phyloP scores from a whole-genome alignment of 345 rosid species.

The Firmiana major region DNA sequence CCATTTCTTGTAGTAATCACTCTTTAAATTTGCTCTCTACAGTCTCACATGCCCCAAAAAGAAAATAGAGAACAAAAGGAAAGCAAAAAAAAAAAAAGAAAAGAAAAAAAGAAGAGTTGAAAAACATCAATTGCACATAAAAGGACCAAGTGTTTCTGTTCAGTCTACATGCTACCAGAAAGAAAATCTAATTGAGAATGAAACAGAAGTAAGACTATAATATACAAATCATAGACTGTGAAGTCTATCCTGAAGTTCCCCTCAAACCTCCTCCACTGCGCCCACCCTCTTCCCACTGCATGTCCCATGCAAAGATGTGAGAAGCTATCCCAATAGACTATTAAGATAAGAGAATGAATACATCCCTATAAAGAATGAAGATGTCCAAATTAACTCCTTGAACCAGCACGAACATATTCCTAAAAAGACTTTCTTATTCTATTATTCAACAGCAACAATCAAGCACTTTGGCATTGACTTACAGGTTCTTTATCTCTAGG shows the following conservation, averaged over 20 bases:
- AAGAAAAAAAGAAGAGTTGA: neutral
- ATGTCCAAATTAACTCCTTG: neutral
- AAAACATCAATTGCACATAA: neutral
- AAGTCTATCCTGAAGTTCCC: neutral
- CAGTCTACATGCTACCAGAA: neutral
- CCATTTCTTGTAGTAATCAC: neutral
- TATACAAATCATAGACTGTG: neutral
- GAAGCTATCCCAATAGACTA: conserved; percentile 8
- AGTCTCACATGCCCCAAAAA: neutral
- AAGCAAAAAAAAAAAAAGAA: neutral
- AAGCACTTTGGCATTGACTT: conserved; percentile 23
- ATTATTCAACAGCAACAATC: neutral
- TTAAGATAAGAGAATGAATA: neutral
- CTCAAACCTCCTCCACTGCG: neutral
- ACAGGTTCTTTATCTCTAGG: conserved; percentile 82
- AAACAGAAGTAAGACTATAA: neutral
- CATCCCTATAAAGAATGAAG: neutral
- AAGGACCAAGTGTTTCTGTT: neutral
- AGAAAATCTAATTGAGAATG: neutral
- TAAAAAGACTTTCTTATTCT: neutral
- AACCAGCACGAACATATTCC: neutral
- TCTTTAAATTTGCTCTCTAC: neutral
- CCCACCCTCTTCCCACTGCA: neutral
- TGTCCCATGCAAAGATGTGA: neutral
- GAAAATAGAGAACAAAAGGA: neutral